Base-by-base conservation (phyloP, 106 monocot genomes). In the Narthecium ossifragum region DNA sequence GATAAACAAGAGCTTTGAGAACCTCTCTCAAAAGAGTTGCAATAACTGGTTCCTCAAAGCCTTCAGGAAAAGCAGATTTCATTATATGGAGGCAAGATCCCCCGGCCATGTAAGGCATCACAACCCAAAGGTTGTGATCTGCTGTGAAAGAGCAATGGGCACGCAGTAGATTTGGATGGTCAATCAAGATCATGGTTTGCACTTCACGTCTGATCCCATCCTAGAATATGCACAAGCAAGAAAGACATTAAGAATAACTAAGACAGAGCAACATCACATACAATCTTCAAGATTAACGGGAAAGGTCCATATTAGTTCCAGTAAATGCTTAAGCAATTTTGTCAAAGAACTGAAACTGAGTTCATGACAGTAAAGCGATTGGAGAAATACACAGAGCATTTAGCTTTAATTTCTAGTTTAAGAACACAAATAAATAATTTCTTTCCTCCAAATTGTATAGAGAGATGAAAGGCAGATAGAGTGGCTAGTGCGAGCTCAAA, bases 61-160 rank as follows among this genome's bases (percentile, higher is more conserved):
- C 93, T 31, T 89, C 89, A 62, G 85, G 85, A 62, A 70, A 68
- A 71, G 77, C 36, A 78, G 72, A 77, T 70, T 88, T 89, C 77
- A 94, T 94, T 54, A 94, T 83, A 70, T 94, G 93, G 57, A 94
- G 85, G 48, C 89, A 85, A 38, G 93, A 94, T 53, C 93, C 93
- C 5, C 75, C 85, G 54, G 89, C 77, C 89, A 94, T 85, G 72
- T 79, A 94, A 46, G 93, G 93, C 93, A 94, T 94, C 31, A 94
- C 85, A 60, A 94, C 83, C 93, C 93, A 94, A 22, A 94, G 85
- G 57, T 59, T 61, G 32, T 79, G 77, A 22, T 45, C 88, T 45
- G 85, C 64, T 52, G 85, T 72, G 73, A 94, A 94, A 36, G 93
- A 94, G 75, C 93, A 85, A 72, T 94, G 63, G 28, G 93, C 89